phyloP scores from a whole-genome alignment of 495 filamentous ascomycete genomes.

The Cercophora scortea region DNA sequence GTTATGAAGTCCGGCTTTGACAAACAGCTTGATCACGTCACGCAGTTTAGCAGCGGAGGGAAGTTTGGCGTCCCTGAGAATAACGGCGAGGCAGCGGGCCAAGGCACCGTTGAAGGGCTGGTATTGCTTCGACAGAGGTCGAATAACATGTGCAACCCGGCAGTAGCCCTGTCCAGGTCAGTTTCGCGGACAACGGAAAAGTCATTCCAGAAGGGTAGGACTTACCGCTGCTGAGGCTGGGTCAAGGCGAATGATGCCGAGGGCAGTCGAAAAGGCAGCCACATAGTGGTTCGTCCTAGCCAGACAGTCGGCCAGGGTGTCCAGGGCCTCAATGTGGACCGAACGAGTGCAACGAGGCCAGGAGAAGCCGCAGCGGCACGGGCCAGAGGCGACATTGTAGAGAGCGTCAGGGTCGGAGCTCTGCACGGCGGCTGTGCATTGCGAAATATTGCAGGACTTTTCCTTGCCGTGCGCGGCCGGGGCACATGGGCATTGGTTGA shows the following conservation, averaged over 20 bases:
- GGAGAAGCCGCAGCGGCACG: slow-evolving; percentile 16
- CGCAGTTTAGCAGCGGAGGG: slow-evolving; percentile 1
- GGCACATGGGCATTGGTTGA: slow-evolving; percentile 12
- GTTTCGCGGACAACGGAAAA: background rate
- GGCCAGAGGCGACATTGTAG: background rate
- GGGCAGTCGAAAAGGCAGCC: slow-evolving; percentile 17
- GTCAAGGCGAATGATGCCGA: slow-evolving; percentile 17
- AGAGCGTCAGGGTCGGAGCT: slow-evolving; percentile 5
- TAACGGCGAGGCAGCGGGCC: background rate
- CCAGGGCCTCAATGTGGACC: slow-evolving; percentile 14
- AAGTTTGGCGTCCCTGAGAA: slow-evolving; percentile 5
- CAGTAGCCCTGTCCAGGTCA: slow-evolving; percentile 16
- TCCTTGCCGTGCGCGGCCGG: slow-evolving; percentile 13
- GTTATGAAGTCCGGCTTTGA: slow-evolving; percentile 11
- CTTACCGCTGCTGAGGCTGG: slow-evolving; percentile 11
- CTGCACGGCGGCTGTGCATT: slow-evolving; percentile 11
- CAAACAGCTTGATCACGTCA: slow-evolving; percentile 5
- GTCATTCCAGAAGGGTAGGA: background rate
- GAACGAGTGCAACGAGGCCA: slow-evolving; percentile 15
- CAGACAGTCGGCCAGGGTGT: slow-evolving; percentile 13
- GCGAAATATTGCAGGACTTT: slow-evolving; percentile 18
- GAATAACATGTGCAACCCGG: slow-evolving; percentile 16
- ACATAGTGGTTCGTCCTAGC: slow-evolving; percentile 5
- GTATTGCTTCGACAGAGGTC: slow-evolving; percentile 4
- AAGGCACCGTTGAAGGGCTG: background rate